Percentiles rank a stretch among this genome's conserved stretches.
phyloP scores from a whole-genome alignment of 306 rosid species.

The Cucurbita ficifolia region DNA sequence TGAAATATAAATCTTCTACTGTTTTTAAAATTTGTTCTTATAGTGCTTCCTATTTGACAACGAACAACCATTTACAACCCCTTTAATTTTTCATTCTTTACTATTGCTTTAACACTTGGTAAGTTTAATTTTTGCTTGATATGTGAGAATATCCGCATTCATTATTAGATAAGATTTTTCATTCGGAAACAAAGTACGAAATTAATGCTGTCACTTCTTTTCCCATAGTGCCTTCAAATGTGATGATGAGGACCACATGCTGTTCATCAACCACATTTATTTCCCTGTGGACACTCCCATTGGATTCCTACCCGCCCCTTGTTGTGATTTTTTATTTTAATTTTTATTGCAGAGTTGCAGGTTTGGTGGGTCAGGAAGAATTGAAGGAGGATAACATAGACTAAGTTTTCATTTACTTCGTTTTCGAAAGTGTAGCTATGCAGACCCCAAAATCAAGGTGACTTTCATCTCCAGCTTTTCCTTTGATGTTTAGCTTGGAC shows the following conservation, averaged over 20 bases:
- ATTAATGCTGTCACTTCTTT: constrained; percentile 8
- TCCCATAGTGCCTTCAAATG: constrained; percentile 30
- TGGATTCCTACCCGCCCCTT: constrained; percentile 54
- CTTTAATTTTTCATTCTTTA: background rate
- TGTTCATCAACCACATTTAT: constrained; percentile 49
- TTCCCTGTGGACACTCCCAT: constrained; percentile 31
- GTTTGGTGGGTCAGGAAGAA: constrained; percentile 65
- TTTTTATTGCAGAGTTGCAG: constrained; percentile 27
- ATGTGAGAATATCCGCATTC: background rate
- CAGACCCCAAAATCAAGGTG: constrained; percentile 98
- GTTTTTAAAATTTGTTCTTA: background rate
- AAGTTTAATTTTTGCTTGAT: background rate
- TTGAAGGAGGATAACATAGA: constrained; percentile 33
- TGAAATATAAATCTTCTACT: background rate
- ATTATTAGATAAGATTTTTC: background rate
- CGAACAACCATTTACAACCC: background rate
- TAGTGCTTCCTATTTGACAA: background rate
- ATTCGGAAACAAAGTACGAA: background rate
- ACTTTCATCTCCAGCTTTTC: constrained; percentile 12
- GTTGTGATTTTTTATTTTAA: constrained; percentile 24
- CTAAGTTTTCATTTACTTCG: constrained; percentile 14
- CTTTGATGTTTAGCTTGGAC: constrained; percentile 2
- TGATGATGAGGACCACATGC: constrained; percentile 36
- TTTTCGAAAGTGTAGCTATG: constrained; percentile 36
- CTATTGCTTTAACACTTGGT: background rate